A percentile compares a stretch with the other conserved stretches of the same genome.
phyloP scores from a whole-genome alignment of 2,329 filamentous ascomycete species.

The Colletotrichum theobromicola region DNA sequence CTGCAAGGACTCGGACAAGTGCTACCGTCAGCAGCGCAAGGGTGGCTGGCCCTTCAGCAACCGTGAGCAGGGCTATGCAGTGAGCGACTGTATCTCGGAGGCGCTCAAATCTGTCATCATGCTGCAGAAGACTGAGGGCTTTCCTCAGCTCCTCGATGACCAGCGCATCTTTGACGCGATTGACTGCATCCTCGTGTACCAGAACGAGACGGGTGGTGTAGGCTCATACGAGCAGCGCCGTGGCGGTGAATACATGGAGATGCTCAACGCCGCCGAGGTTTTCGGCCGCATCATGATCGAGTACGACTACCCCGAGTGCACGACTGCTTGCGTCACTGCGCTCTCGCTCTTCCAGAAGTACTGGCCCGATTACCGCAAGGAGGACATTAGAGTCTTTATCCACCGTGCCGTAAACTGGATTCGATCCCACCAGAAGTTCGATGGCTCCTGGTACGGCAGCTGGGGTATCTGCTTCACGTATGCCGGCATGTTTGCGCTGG shows the following conservation, averaged over 20 bases:
- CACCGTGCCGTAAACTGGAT: conserved; percentile 81
- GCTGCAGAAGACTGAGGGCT: conserved; percentile 79
- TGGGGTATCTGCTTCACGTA: conserved; percentile 99
- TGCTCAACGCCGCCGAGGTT: conserved; percentile 93
- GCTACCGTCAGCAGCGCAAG: conserved; percentile 89
- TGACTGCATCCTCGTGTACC: conserved; percentile 89
- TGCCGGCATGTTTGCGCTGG: conserved; percentile 93
- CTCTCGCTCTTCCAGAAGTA: conserved; percentile 81
- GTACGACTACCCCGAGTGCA: conserved; percentile 98
- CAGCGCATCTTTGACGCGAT: conserved; percentile 85
- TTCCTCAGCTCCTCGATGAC: conserved; percentile 75
- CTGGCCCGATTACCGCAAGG: conserved; percentile 79
- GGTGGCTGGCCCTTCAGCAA: conserved; percentile 98
- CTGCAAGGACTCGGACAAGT: conserved; percentile 74
- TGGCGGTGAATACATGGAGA: conserved; percentile 78
- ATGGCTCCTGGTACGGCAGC: conserved; percentile 97
- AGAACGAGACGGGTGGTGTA: conserved; percentile 85
- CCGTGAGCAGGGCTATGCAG: conserved; percentile 89
- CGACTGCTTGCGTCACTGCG: conserved; percentile 90
- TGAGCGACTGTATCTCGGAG: conserved; percentile 94
- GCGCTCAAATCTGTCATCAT: conserved; percentile 86
- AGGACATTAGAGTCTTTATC: conserved; percentile 78
- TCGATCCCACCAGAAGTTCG: conserved; percentile 74
- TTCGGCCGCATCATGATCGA: conserved; percentile 98
- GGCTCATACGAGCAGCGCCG: conserved; percentile 88